Conservation (phyloP, 164 flowering plant genomes). For the Aristolochia californica region DNA sequence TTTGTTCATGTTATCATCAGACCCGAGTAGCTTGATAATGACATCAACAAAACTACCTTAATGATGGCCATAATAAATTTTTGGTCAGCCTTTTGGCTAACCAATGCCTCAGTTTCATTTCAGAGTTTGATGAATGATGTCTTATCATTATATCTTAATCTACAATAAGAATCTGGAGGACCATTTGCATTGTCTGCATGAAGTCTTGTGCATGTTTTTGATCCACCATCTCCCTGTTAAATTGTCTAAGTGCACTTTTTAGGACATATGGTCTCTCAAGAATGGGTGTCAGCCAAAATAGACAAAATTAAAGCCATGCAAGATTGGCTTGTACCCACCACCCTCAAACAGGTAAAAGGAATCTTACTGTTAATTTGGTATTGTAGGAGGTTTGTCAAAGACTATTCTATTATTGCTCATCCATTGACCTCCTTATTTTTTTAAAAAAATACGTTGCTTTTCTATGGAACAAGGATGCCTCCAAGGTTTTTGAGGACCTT, state of each 20-base stretch:
- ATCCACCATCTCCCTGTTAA: neutral
- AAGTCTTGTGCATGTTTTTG: neutral
- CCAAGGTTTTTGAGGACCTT: no score
- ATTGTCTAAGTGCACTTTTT: neutral
- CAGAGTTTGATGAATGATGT: neutral
- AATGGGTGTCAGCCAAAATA: no score
- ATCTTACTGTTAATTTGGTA: no score
- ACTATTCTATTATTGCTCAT: no score
- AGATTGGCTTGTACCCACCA: no score
- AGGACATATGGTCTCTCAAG: neutral
- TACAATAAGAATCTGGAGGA: neutral
- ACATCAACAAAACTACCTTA: neutral
- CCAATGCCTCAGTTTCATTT: neutral
- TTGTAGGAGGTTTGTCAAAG: no score
- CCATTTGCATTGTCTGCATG: neutral
- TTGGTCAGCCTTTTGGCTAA: neutral
- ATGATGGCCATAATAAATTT: conserved; percentile 1
- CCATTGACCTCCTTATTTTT: no score
- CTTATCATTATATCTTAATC: conserved; percentile 1
- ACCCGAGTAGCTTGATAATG: neutral
- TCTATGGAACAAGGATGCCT: no score
- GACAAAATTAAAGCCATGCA: no score
- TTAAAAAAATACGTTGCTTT: no score
- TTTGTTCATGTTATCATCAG: neutral
- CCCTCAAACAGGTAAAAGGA: no score